Evolutionary conservation across 2,329 filamentous ascomycete genomes (phyloP), one percentile per base, ranked within the genome.

Genomic region (Fusarium multiceps): DNA sequence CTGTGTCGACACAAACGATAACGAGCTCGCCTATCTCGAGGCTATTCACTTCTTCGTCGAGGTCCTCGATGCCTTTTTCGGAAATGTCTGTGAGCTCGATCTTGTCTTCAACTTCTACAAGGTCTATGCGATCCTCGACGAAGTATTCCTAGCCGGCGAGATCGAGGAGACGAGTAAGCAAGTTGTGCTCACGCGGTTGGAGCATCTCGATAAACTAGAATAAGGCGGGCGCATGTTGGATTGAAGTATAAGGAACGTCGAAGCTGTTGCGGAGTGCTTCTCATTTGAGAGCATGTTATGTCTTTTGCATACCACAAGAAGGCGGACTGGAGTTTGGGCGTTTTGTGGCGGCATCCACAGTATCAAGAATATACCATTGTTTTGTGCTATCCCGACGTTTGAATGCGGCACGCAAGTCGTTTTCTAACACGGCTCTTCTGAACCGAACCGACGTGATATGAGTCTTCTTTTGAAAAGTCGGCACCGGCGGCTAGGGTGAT

Each of bases 1-100:
- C 56, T 98, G 96, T 82, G 96, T 99, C 79, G 96, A 99, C 82
- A 97, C 95, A 54, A 98, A 98, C 81, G 96, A 99, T 82, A 99
- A 98, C 82, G 96, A 99, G 85, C 86, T 99, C 66, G 95, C 96
- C 27, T 98, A 94, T 78, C 87, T 99, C 63, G 96, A 99, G 83
- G 96, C 94, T 9, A 98, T 99, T 77, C 96, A 99, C 83, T 99
- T 99, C 86, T 99, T 99, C 78, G 96, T 99, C 75, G 96, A 99
- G 84, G 96, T 99, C 67, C 87, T 99, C 76, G 96, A 99, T 86
- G 90, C 94, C 77, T 99, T 99, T 83, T 99, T 99, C 81, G 96
- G 96, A 72, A 99, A 99, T 80, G 96, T 99, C 63, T 99, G 96
- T 84, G 96, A 99, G 85, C 86, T 99, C 79, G 96, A 99, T 83